These are phyloP conservation scores for Pachyrhizus erosus DNA, from an alignment of 306 rosid genomes.

Conservation along the genomic window DNA sequence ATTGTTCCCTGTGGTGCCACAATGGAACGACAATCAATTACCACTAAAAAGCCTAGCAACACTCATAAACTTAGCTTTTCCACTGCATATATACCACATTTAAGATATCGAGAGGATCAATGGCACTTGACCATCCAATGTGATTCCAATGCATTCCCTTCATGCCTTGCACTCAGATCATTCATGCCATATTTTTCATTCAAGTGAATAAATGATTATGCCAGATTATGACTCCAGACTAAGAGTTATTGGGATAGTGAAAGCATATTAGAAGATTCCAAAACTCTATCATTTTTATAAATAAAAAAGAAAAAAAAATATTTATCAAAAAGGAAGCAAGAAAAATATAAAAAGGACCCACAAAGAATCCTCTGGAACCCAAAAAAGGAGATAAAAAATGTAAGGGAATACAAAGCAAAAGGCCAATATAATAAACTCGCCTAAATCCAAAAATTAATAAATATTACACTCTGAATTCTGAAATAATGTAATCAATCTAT, in stretches of 20 bases:
- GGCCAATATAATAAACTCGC: background rate
- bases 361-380: background rate
- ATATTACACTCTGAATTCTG: background rate
- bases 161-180: background rate
- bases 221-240: background rate
- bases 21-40: background rate
- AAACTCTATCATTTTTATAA: background rate
- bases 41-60: background rate
- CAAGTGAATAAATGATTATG: background rate
- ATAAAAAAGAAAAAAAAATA: background rate
- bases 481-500: slow-evolving; percentile 17
- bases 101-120: background rate
- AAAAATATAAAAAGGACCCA: background rate
- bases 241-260: background rate
- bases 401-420: slow-evolving; percentile 12
- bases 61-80: background rate
- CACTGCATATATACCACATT: background rate
- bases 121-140: background rate
- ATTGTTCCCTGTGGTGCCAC: background rate
- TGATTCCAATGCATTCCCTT: slow-evolving; percentile 20
- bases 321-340: background rate
- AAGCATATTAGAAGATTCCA: slow-evolving; percentile 11
- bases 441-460: background rate
- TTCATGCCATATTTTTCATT: background rate
- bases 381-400: background rate